Evolutionary conservation across 2,329 filamentous ascomycete genomes (phyloP).

Genomic region (Fonsecaea monophora): DNA sequence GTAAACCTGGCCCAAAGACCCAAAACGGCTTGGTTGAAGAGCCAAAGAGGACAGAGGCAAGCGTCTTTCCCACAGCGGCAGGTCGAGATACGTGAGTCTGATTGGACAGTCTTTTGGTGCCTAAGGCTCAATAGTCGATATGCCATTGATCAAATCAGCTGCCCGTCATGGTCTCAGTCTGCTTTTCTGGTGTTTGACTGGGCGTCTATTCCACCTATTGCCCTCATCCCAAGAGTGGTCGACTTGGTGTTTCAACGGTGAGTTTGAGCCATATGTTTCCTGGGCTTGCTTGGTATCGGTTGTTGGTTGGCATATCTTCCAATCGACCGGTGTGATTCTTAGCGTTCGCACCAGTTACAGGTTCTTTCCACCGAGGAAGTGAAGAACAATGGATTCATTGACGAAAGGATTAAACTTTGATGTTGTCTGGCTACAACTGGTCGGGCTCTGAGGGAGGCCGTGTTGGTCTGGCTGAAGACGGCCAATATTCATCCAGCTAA

Average conservation of each 20-base stretch:
- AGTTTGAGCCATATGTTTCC: neutral
- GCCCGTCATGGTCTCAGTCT: neutral
- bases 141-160: slow-evolving; percentile 4
- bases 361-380: neutral
- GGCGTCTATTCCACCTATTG: neutral
- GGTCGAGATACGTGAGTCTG: neutral
- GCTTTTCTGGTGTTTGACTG: neutral
- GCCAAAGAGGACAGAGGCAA: neutral
- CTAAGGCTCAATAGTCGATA: neutral
- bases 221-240: neutral
- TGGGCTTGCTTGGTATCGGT: neutral
- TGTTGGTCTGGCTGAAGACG: neutral
- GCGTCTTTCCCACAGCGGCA: neutral
- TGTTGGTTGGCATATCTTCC: neutral
- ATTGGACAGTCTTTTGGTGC: neutral
- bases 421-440: neutral
- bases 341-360: neutral
- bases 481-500: neutral
- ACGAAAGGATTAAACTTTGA: neutral
- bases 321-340: neutral
- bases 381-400: neutral
- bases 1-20: neutral
- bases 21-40: neutral
- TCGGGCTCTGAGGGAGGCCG: neutral
- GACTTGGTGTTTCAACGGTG: neutral